phyloP scores from a whole-genome alignment of 169 alveolate species.

The Eimeria praecox region DNA sequence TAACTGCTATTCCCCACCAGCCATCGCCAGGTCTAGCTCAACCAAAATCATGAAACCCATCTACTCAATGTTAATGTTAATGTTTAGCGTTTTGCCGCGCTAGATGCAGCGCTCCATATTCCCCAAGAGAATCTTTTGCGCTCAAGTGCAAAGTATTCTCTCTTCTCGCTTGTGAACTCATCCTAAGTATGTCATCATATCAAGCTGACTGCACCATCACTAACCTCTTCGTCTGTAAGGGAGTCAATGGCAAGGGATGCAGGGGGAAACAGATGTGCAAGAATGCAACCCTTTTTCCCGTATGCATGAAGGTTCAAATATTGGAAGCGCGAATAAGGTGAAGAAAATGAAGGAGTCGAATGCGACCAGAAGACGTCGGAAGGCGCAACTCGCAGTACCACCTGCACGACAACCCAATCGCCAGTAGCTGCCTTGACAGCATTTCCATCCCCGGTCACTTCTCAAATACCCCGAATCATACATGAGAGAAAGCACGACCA shows the following conservation, averaged over 20 bases:
- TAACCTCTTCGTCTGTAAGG: constrained; percentile 74
- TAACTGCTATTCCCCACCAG: background rate
- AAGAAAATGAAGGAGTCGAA: constrained; percentile 55
- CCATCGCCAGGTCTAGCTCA: background rate
- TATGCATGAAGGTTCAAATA: constrained; percentile 78
- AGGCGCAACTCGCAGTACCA: constrained; percentile 79
- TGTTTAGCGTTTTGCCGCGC: too few species aligned
- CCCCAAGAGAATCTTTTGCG: too few species aligned
- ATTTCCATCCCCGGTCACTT: background rate
- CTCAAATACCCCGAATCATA: background rate
- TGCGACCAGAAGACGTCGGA: constrained; percentile 77
- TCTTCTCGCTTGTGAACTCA: background rate
- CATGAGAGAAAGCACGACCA: background rate
- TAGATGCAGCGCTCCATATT: too few species aligned
- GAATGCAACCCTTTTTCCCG: constrained; percentile 78
- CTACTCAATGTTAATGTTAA: too few species aligned
- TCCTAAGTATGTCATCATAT: background rate
- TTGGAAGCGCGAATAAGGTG: constrained; percentile 73
- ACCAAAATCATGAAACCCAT: background rate
- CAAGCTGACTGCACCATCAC: background rate
- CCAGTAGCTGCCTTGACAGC: background rate
- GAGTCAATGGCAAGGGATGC: constrained; percentile 77
- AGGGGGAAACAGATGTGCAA: constrained; percentile 80
- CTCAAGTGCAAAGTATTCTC: too few species aligned
- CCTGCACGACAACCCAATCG: constrained; percentile 35